Evolutionary conservation across 2,329 filamentous ascomycete species (phyloP), one percentile per base, ranked within the genome.

Genomic region (Elsinoe perseae): DNA sequence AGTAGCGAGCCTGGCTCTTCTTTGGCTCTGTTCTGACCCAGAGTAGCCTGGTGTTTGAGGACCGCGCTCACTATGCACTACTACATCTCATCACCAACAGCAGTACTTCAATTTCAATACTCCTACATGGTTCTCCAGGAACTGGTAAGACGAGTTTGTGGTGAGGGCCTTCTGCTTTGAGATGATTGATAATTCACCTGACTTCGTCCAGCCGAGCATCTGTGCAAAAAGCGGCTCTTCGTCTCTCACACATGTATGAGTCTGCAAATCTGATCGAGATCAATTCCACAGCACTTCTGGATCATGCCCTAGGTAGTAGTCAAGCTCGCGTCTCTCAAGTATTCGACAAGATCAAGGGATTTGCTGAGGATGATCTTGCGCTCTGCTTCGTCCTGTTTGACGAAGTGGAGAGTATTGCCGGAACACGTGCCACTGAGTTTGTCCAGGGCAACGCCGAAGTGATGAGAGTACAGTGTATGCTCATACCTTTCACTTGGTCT

Each of bases 211-310:
- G 27, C 21, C 12, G 10, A n/a, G 14, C 9, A 14, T 70, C 78
- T 70, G 68, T 82, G 70, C 76, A 79, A 57, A 77, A 76, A 61
- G 66, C 78, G 1, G 70, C 72, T 16, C 77, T 79, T 32, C 69
- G 76, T 0, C 66, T 78, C 1, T 67, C 68, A 1, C 60, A 65
- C 2, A 56, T 56, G 2, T 78, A 72, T 57, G 64, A 66, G 1
- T 52, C 64, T 0, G 67, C 69, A 0, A 69, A 64, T 20, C 64
- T 79, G 3, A 61, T 78, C 44, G 70, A 78, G 54, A 65, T 79
- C 58, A 73, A 77, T 42, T 71, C 74, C 1, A 70, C 73, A 20
- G 66, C 68, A 2, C 64, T 79, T 18, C 63, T 77, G 4, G 76
- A 72, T 59, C 76, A 75, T 54, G 77, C 68, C 58, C 78, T 75